Evolutionary conservation across 1,284 basidiomycete genomes (phyloP).

Genomic region (Heterobasidion irregulare): DNA sequence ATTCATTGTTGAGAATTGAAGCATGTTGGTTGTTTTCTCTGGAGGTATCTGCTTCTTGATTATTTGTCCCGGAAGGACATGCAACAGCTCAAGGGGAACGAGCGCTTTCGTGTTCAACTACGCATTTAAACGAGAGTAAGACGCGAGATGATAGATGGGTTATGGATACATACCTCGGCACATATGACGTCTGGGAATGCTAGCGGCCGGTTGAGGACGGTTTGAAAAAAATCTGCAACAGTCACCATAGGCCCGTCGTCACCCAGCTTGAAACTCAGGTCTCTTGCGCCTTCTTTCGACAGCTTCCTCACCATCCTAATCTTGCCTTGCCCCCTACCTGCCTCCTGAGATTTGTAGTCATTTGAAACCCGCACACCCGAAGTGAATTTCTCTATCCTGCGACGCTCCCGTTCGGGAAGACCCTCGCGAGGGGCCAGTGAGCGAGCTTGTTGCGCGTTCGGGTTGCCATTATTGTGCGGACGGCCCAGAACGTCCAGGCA

Average conservation of each 20-base stretch:
- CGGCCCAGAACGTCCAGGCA: conserved; percentile 46
- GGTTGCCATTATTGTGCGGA: background rate
- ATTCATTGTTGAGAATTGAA: conserved; percentile 64
- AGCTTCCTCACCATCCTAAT: conserved; percentile 38
- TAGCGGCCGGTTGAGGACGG: conserved; percentile 38
- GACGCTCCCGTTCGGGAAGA: background rate
- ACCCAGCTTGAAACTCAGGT: conserved; percentile 23
- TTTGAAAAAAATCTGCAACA: conserved; percentile 55
- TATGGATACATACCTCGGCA: conserved; percentile 41
- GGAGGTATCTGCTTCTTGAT: conserved; percentile 67
- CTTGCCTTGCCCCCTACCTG: background rate
- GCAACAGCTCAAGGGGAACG: conserved; percentile 62
- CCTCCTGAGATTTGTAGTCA: background rate
- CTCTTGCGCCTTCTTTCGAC: conserved; percentile 37
- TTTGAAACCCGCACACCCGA: conserved; percentile 6
- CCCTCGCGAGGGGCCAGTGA: background rate
- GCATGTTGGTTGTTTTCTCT: conserved; percentile 55
- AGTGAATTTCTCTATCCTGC: background rate
- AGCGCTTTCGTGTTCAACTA: conserved; percentile 61
- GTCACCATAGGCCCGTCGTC: conserved; percentile 36
- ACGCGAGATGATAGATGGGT: background rate
- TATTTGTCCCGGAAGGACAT: conserved; percentile 59
- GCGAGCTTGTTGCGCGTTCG: background rate
- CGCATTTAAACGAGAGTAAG: background rate
- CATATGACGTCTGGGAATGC: conserved; percentile 52